Evolutionary conservation across 225 moss, liverwort and hornwort species (phyloP), one percentile per base, ranked within the genome.

Genomic region (Physcomitrellopsis africana): DNA sequence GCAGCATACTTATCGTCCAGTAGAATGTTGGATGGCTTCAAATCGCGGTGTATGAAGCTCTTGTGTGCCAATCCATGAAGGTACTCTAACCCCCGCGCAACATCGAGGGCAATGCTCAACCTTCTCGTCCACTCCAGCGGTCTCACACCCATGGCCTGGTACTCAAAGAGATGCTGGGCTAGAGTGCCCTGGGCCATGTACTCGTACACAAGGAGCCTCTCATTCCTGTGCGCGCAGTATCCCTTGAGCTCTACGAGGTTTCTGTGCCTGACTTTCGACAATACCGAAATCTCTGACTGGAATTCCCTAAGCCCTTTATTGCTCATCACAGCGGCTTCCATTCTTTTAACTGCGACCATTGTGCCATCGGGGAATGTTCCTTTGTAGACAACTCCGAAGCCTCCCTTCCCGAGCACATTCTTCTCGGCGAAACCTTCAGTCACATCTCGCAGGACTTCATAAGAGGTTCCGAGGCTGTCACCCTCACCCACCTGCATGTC

Each of bases 301-400:
- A 97, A 97, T 60, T 97, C 96, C 72, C 83, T 94, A 60, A 97
- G 70, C 7, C 94, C 96, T 52, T 97, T 97, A 37, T 42, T 92
- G 73, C 89, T 92, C 22, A 97, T 91, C 53, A 91, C 94, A 11
- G 94, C 92, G 26, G 96, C 96, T 78, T 97, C 96, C 96, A 97
- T 97, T 59, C 96, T 81, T 47, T 97, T 97, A 43, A 97, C 96
- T 6, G 96, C 96, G 42, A 97, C 92, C 49, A 63, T 84, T 3
- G 94, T 90, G 11, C 96, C 96, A 60, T 97, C 96, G 15, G 92
- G 91, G 6, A 97, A 92, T 68, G 91, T 92, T 9, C 96, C 96
- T 65, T 91, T 92, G 76, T 97, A 97, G 10, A 97, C 96, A 18
- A 97, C 90, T 47, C 96, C 96, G 32, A 97, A 97, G 3, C 96